Conservation (phyloP, 805 yeast species). For the Candida germanica region DNA sequence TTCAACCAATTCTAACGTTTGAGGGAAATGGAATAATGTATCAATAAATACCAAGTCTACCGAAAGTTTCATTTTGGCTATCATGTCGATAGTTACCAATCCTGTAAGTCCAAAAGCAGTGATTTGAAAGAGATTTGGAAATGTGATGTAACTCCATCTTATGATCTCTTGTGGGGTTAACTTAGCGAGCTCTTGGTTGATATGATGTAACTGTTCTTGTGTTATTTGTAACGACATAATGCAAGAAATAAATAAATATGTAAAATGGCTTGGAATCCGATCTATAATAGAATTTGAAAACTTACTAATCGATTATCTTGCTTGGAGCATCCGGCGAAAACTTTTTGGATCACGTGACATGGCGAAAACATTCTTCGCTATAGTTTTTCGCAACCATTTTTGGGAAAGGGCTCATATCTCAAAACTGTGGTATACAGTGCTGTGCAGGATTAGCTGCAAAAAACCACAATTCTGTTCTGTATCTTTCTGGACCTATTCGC, state of each 20-base stretch:
- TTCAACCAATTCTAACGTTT: slow-evolving; percentile 73
- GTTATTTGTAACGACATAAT: slow-evolving; percentile 9
- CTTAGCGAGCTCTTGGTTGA: slow-evolving; percentile 10
- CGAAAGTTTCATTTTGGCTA: slow-evolving; percentile 41
- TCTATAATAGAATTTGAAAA: too few relatives aligned
- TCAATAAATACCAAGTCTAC: slow-evolving; percentile 83
- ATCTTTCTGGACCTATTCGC: too few relatives aligned
- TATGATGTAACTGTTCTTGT: slow-evolving; percentile 12
- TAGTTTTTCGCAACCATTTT: too few relatives aligned
- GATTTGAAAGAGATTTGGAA: slow-evolving; percentile 82
- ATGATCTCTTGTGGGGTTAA: slow-evolving; percentile 66
- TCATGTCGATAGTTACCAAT: slow-evolving; percentile 79
- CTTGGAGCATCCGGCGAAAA: background rate
- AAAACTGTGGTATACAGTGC: too few relatives aligned
- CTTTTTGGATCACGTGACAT: background rate
- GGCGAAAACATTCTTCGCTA: too few relatives aligned
- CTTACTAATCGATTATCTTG: too few relatives aligned
- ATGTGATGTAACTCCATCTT: slow-evolving; percentile 78
- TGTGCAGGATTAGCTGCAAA: too few relatives aligned
- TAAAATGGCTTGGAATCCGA: too few relatives aligned
- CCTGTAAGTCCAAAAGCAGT: slow-evolving; percentile 97
- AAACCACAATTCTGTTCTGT: too few relatives aligned
- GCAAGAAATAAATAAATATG: background rate
- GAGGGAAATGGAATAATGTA: slow-evolving; percentile 93
- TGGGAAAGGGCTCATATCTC: too few relatives aligned